Base-by-base conservation (phyloP, 2,329 filamentous ascomycete species). In the Aspergillus cejpii region DNA sequence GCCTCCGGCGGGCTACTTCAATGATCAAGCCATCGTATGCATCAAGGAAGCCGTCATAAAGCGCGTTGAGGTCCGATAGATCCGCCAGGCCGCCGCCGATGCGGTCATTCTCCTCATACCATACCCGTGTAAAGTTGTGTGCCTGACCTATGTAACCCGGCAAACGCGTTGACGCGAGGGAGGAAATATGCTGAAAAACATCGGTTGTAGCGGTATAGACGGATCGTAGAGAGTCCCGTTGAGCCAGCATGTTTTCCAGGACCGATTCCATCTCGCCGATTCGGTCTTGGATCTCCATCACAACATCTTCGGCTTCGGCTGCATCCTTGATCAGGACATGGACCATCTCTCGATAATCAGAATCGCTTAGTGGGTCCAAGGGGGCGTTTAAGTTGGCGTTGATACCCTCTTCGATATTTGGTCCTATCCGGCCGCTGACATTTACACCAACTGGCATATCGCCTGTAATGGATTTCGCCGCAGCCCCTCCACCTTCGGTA, bases 1-100 rank as follows among this genome's bases (percentile, higher is more conserved):
- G 73, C 48, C 80, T 80, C 7, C 92, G 78, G 19, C 92, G 76
- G 41, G 85, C 84, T 5, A 89, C 84, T 64, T 98, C 92, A 1
- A 94, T 76, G 19, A 96, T 77, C 10, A 98, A 72, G 15, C 84
- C 82, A 54, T 88, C 85, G 60, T 98, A 97, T 0, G 89, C 87
- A 41, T 81, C 78, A 15, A 86, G 76, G 58, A 97, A 98, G 14
- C 84, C 83, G 49, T 91, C 85, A 65, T 96, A 97, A 57, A 96
- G 87, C n/a, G 79, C 74, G 8, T 81, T 77, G 57, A 96, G 78
- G 17, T 80, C 79, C 41, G 84, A 81, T 66, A 97, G 84, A 58
- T 94, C 87, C 7, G 76, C 72, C 31, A 95, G 78, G 55, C 82
- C 85, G 12, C 70, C 74, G 27, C 76, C 74, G 19, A 97, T 85